Conservation (phyloP, 257 asterid genomes). For the Galeopsis tetrahit region DNA sequence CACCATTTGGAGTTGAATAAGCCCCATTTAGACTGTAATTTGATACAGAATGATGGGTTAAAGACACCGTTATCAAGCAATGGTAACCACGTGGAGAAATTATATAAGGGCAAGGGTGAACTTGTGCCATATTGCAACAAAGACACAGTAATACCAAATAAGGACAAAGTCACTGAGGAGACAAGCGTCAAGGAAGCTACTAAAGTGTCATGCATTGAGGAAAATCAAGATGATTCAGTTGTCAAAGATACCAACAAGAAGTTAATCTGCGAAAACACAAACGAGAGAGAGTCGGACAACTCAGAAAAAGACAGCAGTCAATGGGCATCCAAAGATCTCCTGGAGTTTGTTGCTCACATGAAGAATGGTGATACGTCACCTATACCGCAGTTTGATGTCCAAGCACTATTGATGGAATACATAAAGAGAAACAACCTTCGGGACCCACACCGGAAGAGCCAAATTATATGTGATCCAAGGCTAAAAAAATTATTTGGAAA, state of each 20-base stretch:
- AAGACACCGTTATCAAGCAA: slow-evolving; percentile 23
- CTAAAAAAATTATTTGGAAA: slow-evolving; percentile 77
- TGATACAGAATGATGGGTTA: slow-evolving; percentile 35
- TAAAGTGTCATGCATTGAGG: slow-evolving; percentile 26
- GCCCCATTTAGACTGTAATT: slow-evolving; percentile 32
- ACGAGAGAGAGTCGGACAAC: slow-evolving; percentile 36
- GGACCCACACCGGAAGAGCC: slow-evolving; percentile 74
- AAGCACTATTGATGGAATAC: slow-evolving; percentile 65
- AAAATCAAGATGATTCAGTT: slow-evolving; percentile 15
- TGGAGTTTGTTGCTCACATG: slow-evolving; percentile 77
- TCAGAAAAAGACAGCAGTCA: slow-evolving; percentile 38
- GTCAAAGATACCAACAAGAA: slow-evolving; percentile 28
- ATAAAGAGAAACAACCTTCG: slow-evolving; percentile 71
- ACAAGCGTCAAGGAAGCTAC: slow-evolving; percentile 23
- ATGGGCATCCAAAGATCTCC: slow-evolving; percentile 78
- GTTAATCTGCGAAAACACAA: slow-evolving; percentile 23
- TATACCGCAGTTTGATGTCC: slow-evolving; percentile 70
- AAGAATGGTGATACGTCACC: slow-evolving; percentile 74
- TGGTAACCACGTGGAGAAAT: slow-evolving; percentile 29
- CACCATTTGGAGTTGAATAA: slow-evolving; percentile 51
- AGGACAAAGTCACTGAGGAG: slow-evolving; percentile 18
- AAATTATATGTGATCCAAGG: slow-evolving; percentile 72
- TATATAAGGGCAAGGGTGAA: neutral
- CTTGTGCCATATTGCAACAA: slow-evolving; percentile 11
- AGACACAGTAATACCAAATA: slow-evolving; percentile 20